Base-by-base conservation (phyloP, 305 asterid species). In the Stenogyne calaminthoides region DNA sequence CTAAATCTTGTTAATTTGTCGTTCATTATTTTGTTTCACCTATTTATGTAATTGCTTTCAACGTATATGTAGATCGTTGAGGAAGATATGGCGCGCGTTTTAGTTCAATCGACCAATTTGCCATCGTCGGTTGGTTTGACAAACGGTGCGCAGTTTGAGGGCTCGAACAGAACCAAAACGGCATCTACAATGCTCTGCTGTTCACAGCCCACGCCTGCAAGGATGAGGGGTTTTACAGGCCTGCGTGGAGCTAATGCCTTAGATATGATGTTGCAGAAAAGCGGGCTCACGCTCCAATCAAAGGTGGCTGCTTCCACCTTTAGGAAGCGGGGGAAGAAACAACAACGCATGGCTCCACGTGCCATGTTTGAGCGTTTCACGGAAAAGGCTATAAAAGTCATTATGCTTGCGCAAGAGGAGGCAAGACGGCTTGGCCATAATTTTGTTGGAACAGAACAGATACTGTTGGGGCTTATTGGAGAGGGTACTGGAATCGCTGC, bases 401-500 rank as follows among this genome's bases (percentile, higher is more conserved):
- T 94, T 69, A 94, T 94, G 98, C 99, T 94, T 80, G 96, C 99
- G 11, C 99, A 94, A 78, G 99, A 94, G 85, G 99, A 94, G 88
- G 96, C 99, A 32, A 90, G 99, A 66, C 78, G 99, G 58, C 96
- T 94, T 73, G 99, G 99, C 71, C 99, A 92, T 74, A 92, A 94
- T 79, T 90, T 90, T 71, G 99, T 94, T 19, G 99, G 99, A 39
- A 94, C 99, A 3, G 97, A 92, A 80, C 98, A 94, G 84, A 91
- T 94, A 74, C 77, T 91, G 78, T 76, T 92, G 70, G 98, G 99
- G 51, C 97, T 92, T 68, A 88, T 94, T 63, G 99, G 98, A 12
- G 99, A 94, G 86, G 99, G 99, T 57, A 94, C 99, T 56, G 99
- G 99, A 54, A 94, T 94, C 74, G 98, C 99, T 82, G 99, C 99